Evolutionary conservation across 169 alveolate genomes (phyloP).

Genomic region (Toxoplasma gondii): DNA sequence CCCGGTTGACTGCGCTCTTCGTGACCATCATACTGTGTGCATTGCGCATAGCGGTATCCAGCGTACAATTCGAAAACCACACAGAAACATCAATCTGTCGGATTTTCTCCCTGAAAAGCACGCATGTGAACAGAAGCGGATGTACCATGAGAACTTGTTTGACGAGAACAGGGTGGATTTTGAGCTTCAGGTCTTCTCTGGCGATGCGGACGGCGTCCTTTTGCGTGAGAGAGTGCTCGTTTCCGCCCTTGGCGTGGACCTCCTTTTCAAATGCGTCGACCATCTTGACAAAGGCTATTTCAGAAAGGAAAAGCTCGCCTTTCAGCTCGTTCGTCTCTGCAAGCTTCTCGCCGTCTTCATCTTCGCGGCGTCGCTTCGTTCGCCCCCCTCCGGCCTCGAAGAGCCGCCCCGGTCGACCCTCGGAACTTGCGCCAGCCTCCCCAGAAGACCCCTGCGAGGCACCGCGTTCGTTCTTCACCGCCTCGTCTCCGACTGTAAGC

Average conservation of each 20-base stretch:
- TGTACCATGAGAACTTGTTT: slow-evolving; percentile 35
- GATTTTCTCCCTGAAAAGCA: too few species aligned
- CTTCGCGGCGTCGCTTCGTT: not conserved
- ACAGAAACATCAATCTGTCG: not conserved
- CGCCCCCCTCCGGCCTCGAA: not conserved
- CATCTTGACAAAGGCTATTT: slow-evolving; percentile 30
- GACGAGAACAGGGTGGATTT: slow-evolving; percentile 16
- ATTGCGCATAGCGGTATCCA: too few species aligned
- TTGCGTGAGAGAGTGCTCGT: slow-evolving; percentile 9
- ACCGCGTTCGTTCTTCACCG: not conserved
- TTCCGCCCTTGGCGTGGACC: slow-evolving; percentile 35
- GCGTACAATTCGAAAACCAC: not conserved
- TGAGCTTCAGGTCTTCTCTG: slow-evolving; percentile 11
- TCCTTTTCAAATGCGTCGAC: slow-evolving; percentile 47
- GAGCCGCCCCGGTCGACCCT: not conserved
- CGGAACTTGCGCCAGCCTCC: too few species aligned
- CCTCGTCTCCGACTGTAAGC: not conserved
- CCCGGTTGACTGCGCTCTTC: too few species aligned
- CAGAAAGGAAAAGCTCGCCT: slow-evolving; percentile 13
- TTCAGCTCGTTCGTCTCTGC: not conserved
- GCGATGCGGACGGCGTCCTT: slow-evolving; percentile 39
- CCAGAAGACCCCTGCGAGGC: too few species aligned
- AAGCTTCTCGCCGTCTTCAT: not conserved
- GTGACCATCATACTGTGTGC: not conserved
- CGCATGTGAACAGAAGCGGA: too few species aligned